phyloP scores from a whole-genome alignment of 768 basidiomycete species.

The Pleurotus djamor region DNA sequence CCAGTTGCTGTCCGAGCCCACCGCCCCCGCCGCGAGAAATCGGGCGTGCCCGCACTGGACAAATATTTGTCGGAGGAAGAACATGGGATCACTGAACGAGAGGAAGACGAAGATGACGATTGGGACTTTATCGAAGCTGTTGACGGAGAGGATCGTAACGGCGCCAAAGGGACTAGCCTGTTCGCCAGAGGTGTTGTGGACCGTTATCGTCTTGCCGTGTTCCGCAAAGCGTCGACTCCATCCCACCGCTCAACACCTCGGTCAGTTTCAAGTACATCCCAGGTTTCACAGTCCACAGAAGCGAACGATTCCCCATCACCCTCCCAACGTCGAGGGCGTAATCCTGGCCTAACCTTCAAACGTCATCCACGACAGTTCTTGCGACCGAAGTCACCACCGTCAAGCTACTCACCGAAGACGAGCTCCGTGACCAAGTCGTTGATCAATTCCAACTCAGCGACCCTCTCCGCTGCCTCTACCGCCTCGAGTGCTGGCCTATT shows the following conservation, averaged over 20 bases:
- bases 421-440: conserved; percentile 29
- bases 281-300: conserved; percentile 45
- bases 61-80: conserved; percentile 62
- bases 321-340: conserved; percentile 66
- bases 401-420: conserved; percentile 38
- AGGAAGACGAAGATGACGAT: conserved; percentile 75
- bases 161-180: conserved; percentile 73
- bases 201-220: conserved; percentile 80
- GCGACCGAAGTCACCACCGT: conserved; percentile 63
- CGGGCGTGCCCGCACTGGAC: conserved; percentile 80
- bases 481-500: conserved; percentile 45
- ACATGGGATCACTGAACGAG: conserved; percentile 39
- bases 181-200: conserved; percentile 93
- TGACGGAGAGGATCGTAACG: conserved; percentile 83
- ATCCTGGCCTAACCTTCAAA: conserved; percentile 67
- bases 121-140: conserved; percentile 89
- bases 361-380: conserved; percentile 74
- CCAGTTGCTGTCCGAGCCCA: conserved; percentile 19
- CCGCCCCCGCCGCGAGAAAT: conserved; percentile 70
- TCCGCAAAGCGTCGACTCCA: conserved; percentile 79
- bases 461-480: conserved; percentile 38
- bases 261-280: conserved; percentile 58
- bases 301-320: conserved; percentile 43
- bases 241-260: conserved; percentile 41
- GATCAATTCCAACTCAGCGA: conserved; percentile 44